These are phyloP conservation scores for Dittrichia graveolens DNA, from an alignment of 129 eudicot genomes.

Conservation along the genomic window DNA sequence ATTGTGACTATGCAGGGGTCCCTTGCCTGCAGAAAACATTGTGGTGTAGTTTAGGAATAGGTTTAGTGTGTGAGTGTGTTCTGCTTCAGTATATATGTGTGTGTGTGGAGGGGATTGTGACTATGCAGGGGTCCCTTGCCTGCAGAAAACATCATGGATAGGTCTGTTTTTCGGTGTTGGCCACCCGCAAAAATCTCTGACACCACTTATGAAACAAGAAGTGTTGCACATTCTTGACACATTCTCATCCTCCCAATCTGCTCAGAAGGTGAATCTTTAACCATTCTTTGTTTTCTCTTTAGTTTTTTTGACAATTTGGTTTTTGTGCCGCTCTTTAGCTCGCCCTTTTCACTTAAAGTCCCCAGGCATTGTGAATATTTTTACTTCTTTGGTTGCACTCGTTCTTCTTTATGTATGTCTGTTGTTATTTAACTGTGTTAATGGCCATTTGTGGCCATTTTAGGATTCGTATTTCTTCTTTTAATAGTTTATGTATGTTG, in stretches of 20 bases:
- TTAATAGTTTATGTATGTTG: background rate
- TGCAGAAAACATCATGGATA: conserved; percentile 62
- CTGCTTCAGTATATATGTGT: too few relatives aligned
- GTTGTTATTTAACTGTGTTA: conserved; percentile 14
- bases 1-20: conserved; percentile 59
- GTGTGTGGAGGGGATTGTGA: too few relatives aligned
- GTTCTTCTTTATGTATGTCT: background rate
- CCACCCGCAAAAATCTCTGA: conserved; percentile 79
- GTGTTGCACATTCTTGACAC: conserved; percentile 51
- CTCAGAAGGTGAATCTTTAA: conserved; percentile 25
- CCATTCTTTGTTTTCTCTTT: background rate
- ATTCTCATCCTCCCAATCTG: background rate
- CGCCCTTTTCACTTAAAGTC: conserved; percentile 15
- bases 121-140: conserved; percentile 87
- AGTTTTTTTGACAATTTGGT: conserved; percentile 14
- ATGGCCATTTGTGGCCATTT: conserved; percentile 25
- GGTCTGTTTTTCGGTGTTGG: conserved; percentile 87
- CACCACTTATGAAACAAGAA: conserved; percentile 50
- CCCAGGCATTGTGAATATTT: conserved; percentile 36
- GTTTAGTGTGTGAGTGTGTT: too few relatives aligned
- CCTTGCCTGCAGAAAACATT: conserved; percentile 72
- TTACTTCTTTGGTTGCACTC: background rate
- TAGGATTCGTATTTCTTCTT: conserved; percentile 12
- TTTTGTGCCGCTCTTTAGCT: conserved; percentile 6
- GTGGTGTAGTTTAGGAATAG: conserved; percentile 20